Percentiles rank a stretch among this genome's conserved stretches.
Conservation (phyloP, 108 stramenopile genomes). For the Craspedostauros australis region DNA sequence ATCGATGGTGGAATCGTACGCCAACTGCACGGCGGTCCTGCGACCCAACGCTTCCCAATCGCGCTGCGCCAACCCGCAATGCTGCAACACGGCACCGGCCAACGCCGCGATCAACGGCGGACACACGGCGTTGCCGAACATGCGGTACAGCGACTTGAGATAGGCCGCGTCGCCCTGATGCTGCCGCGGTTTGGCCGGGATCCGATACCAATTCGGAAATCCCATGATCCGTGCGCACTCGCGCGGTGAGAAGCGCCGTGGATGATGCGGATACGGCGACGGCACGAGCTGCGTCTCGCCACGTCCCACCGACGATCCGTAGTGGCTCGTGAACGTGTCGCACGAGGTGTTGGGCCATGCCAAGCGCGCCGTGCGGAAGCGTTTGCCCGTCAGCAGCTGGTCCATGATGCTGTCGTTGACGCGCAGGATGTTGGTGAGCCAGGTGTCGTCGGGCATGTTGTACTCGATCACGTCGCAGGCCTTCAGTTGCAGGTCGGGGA, state of each 20-base stretch:
- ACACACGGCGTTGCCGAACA: slow-evolving; percentile 78
- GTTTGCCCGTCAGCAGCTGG: slow-evolving; percentile 34
- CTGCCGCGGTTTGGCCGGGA: slow-evolving; percentile 16
- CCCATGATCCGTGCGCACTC: slow-evolving; percentile 78
- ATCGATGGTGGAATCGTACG: too few species aligned
- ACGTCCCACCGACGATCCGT: slow-evolving; percentile 68
- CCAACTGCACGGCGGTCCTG: too few species aligned
- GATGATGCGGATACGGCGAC: slow-evolving; percentile 38
- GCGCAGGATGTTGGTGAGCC: slow-evolving; percentile 42
- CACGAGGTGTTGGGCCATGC: slow-evolving; percentile 64
- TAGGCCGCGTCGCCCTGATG: slow-evolving; percentile 60
- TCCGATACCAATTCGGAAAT: slow-evolving; percentile 51
- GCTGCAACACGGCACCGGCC: slow-evolving; percentile 62
- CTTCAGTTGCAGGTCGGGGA: slow-evolving; percentile 66
- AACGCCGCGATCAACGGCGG: slow-evolving; percentile 73
- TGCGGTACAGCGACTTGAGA: slow-evolving; percentile 43
- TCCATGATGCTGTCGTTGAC: slow-evolving; percentile 36
- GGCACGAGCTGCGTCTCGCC: slow-evolving; percentile 72
- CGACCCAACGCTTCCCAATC: too few species aligned
- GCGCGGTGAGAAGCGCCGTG: slow-evolving; percentile 57
- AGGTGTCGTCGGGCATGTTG: slow-evolving; percentile 36
- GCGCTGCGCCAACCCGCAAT: too few species aligned
- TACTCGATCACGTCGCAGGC: slow-evolving; percentile 57
- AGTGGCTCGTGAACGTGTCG: slow-evolving; percentile 64
- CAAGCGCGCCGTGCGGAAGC: slow-evolving; percentile 51